Evolutionary conservation across 169 alveolate genomes (phyloP), one percentile per base, ranked within the genome.

Genomic region (Eimeria necatrix): DNA sequence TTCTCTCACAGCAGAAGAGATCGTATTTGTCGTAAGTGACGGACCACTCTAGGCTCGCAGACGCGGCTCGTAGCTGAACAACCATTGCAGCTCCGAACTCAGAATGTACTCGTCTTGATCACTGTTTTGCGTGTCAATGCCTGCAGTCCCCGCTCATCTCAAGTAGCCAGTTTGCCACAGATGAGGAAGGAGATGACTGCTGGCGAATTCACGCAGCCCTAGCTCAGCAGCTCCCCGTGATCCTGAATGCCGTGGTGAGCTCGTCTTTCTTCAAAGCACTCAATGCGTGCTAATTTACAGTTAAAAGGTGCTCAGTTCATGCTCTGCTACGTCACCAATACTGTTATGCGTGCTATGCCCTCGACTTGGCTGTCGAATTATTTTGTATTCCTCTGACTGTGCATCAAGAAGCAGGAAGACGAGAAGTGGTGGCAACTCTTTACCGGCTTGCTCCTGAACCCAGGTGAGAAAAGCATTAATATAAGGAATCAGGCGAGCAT

Each of bases 181-280:
- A 85, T 22, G 93, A 85, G 20, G 93, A 85, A 16, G 93, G 93
- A 60, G 93, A 85, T 41, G 93, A 61, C 32, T 85, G 93, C n/a
- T 85, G 93, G 93, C 64, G 93, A 24, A 24, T 85, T 61, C 93
- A 85, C 46, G 93, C 93, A 52, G 93, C 93, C 4, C 24, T 85
- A 53, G 93, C 93, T n/a, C 93, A 85, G 61, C 93, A 85, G 61
- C 80, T 85, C 59, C 93, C 93, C 20, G 68, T 85, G 81, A 18
- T 85, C n/a, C 60, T 85, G 12, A 20, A 80, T 14, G 73, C 93
- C 32, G 49, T 41, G 93, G 93, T 85, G 74, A 61, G 81, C 46
- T 2, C 4, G 64, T 22, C 64, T 61, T 32, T 5, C 70, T 9
- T 49, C 26, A 46, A 52, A 49, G 46, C 86, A 76, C 64, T 16